A percentile compares a stretch with the other conserved stretches of the same genome.
These are phyloP conservation scores for Scenedesmus sp. DNA, from an alignment of 163 green algal species.

Conservation along the genomic window DNA sequence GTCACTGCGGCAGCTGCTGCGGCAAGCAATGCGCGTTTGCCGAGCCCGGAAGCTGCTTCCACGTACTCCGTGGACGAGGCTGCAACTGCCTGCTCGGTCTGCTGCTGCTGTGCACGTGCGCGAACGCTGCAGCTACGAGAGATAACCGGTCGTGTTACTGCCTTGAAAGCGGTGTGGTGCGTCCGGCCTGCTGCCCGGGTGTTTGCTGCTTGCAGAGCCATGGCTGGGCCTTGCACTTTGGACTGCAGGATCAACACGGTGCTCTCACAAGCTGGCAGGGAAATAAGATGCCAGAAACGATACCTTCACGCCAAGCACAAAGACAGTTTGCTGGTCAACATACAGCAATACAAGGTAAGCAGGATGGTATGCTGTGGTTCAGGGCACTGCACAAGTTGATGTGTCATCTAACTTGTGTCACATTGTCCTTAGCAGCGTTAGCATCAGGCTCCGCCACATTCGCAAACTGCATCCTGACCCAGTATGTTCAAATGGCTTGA, in stretches of 20 bases:
- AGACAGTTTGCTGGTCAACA: too few species aligned
- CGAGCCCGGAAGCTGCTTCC: neutral
- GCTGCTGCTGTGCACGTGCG: neutral
- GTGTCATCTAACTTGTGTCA: neutral
- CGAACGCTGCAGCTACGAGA: neutral
- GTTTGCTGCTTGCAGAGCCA: conserved; percentile 26
- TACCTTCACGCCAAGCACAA: too few species aligned
- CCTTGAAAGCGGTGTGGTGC: conserved; percentile 13
- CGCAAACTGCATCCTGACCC: too few species aligned
- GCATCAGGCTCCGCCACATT: too few species aligned
- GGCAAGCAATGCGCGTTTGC: conserved; percentile 40
- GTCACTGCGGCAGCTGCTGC: neutral
- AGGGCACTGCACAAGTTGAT: neutral
- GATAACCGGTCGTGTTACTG: neutral
- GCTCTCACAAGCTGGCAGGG: too few species aligned
- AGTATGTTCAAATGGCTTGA: too few species aligned
- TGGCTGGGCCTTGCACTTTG: neutral
- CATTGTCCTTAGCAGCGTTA: too few species aligned
- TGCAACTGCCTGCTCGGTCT: neutral
- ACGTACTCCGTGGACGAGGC: neutral
- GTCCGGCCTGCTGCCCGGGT: neutral
- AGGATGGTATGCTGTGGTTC: neutral
- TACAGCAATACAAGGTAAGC: neutral
- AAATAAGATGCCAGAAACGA: too few species aligned
- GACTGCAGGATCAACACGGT: too few species aligned